These are phyloP conservation scores for Endocalyx cinctus DNA, from an alignment of 2,329 filamentous ascomycete genomes.

Conservation along the genomic window DNA sequence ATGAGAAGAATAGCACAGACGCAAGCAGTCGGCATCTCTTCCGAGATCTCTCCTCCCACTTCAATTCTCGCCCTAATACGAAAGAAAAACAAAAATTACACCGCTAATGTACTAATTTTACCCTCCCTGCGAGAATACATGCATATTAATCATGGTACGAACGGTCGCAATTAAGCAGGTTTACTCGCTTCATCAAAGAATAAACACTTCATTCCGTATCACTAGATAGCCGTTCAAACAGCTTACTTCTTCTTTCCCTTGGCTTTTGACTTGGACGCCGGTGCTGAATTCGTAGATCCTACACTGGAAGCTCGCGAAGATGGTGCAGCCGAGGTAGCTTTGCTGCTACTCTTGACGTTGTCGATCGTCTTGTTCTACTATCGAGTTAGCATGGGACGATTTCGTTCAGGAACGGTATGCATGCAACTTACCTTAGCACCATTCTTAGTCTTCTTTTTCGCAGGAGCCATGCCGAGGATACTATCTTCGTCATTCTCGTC, in stretches of 20 bases:
- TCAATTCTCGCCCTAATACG: no score
- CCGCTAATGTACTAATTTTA: no score
- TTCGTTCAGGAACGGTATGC: not conserved
- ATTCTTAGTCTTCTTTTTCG: slow-evolving; percentile 92
- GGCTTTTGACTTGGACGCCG: slow-evolving; percentile 35
- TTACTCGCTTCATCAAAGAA: no score
- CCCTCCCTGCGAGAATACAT: no score
- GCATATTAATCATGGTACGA: no score
- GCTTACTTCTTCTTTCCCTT: slow-evolving; percentile 51
- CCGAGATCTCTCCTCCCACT: no score
- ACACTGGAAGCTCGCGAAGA: slow-evolving; percentile 88
- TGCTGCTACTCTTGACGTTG: slow-evolving; percentile 71
- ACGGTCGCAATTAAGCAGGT: no score
- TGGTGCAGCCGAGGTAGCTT: slow-evolving; percentile 67
- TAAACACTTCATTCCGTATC: no score
- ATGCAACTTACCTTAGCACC: slow-evolving; percentile 68
- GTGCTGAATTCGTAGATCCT: slow-evolving; percentile 64
- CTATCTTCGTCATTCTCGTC: slow-evolving; percentile 82
- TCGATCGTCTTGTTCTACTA: slow-evolving; percentile 88
- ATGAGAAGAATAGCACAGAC: no score
- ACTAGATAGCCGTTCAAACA: no score
- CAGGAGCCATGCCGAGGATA: slow-evolving; percentile 73
- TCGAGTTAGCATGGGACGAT: slow-evolving; percentile 10
- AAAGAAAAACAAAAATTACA: no score
- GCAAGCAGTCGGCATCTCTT: no score